Conservation (phyloP, 2,329 filamentous ascomycete species). For the Colletotrichum noveboracense region DNA sequence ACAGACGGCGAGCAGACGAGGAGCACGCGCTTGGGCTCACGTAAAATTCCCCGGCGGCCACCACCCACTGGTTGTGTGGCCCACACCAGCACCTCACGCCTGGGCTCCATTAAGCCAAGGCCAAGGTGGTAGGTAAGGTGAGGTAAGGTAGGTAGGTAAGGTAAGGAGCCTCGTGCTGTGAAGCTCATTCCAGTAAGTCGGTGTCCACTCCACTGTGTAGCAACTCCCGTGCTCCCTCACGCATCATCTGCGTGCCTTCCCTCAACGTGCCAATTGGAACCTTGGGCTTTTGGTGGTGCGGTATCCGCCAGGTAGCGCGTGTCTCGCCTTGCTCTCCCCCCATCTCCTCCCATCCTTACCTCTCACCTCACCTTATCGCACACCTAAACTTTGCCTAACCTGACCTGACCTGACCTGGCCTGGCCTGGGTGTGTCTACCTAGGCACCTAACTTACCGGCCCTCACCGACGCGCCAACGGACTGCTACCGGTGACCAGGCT, state of each 20-base stretch:
- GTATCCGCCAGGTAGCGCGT: background rate
- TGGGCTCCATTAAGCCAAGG: background rate
- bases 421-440: background rate
- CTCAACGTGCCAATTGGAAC: background rate
- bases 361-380: background rate
- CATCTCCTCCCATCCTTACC: background rate
- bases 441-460: background rate
- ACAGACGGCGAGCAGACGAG: background rate
- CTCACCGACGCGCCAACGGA: background rate
- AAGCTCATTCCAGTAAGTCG: background rate
- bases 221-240: background rate
- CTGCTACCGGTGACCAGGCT: background rate
- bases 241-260: slow-evolving; percentile 2
- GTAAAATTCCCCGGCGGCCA: background rate
- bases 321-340: background rate
- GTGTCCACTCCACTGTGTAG: background rate
- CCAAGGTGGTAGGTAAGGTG: background rate
- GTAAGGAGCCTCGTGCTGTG: background rate
- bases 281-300: background rate
- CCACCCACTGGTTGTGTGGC: background rate
- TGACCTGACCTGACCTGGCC: background rate
- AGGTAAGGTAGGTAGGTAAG: background rate
- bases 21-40: background rate
- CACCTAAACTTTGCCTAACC: background rate
- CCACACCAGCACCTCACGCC: background rate